Evolutionary conservation across 2,329 filamentous ascomycete genomes (phyloP), one percentile per base, ranked within the genome.

Genomic region (Aspergillus carbonarius): DNA sequence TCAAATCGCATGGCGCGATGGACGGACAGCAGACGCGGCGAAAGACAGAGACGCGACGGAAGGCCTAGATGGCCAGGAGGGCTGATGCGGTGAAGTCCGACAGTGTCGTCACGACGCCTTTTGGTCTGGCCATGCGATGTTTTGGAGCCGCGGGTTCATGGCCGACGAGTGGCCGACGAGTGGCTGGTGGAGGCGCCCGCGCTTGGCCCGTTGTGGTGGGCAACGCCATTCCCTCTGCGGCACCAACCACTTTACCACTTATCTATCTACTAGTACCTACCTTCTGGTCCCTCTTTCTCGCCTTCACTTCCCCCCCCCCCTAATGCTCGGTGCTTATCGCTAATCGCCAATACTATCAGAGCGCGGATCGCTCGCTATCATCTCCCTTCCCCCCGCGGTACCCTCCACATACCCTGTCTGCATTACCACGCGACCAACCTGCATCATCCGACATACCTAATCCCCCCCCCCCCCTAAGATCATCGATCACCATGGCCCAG

Each of bases 171-270:
- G 39, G 58, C 53, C 51, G 54, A 40, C 54, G 54, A 48, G 63
- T 68, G 66, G 65, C 61, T 66, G 62, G 64, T 68, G 61, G 61
- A 61, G 55, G 60, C 60, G 57, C 60, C 56, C 60, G 55, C 61
- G 63, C 63, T 65, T 64, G 62, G 60, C 61, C 49, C 35, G 69
- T 72, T 66, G 69, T 71, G 66, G 68, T 63, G 69, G 69, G 70
- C 70, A 72, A 71, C 69, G 37, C 59, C 60, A 64, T 61, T 67
- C 61, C 59, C 52, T 44, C 12, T 34, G 47, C 55, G 54, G 27
- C 30, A 40, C 30, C 49, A n/a, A n/a, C n/a, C n/a, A n/a, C n/a
- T n/a, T n/a, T n/a, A n/a, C n/a, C n/a, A n/a, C n/a, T n/a, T n/a
- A n/a, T n/a, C n/a, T n/a, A n/a, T n/a, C n/a, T n/a, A n/a, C n/a